Base-by-base conservation (phyloP, 768 basidiomycete genomes). In the Gymnopilus dilepis region DNA sequence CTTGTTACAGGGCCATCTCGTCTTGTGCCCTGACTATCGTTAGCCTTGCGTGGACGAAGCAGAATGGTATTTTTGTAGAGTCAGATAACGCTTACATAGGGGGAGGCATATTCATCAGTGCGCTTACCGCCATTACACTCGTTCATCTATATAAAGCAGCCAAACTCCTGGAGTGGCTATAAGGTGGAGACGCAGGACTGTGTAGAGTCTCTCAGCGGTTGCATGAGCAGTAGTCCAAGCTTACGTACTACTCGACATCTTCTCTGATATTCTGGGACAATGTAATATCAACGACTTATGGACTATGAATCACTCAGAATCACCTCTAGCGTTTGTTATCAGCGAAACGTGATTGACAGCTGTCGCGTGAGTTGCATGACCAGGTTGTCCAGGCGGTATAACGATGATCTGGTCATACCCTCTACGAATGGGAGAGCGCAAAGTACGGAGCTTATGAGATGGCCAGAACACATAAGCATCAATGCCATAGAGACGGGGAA, bases 61-160 rank as follows among this genome's bases (percentile, higher is more conserved):
- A 21, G 4, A 52, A 43, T 8, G 28, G 42, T 21, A 28, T 12
- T 21, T 12, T 45, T 9, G 17, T 43, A 26, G 56, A 58, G 12
- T 19, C 50, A 24, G 6, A 45, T 15, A 41, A 22, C 12, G 38
- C 56, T 1, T 62, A 53, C 51, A 54, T 54, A n/a, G 48, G 21
- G 3, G 53, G 61, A n/a, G 61, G 56, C 1, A 51, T 62, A 13
- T 62, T 62, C 37, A 52, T 62, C 30, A 62, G 56, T 19, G 37
- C 22, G 1, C 43, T 62, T 5, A 47, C 40, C 19, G 38, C 37
- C 6, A 58, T 52, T 7, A 52, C 56, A 5, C 30, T 58, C 26
- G 11, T 62, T 31, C 56, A 62, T 40, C 24, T 62, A 2, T 58
- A 58, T 52, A 62, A 58, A 41, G 61, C 61, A 2, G 56, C 61